Conservation (phyloP, 805 yeast species). For the Candida suzukii region DNA sequence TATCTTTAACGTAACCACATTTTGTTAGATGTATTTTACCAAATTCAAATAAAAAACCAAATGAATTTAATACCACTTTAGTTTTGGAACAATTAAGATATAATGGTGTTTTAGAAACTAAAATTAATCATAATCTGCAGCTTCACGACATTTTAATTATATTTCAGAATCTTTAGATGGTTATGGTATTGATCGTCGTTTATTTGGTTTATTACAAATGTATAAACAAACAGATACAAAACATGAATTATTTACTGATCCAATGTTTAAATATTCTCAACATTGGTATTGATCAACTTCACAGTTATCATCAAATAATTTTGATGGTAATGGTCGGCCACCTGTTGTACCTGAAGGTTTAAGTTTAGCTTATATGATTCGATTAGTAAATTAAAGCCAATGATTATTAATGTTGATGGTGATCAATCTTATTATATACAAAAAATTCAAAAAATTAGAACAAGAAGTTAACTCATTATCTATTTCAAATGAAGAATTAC, state of each 20-base stretch:
- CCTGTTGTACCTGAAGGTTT: slow-evolving; percentile 92
- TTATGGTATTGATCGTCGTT: slow-evolving; percentile 87
- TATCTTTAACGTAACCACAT: slow-evolving; percentile 84
- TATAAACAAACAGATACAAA: slow-evolving; percentile 47
- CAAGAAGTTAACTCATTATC: slow-evolving; percentile 50
- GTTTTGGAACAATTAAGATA: slow-evolving; percentile 89
- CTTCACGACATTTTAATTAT: slow-evolving; percentile 87
- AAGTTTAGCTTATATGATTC: slow-evolving; percentile 88
- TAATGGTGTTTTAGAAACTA: slow-evolving; percentile 97
- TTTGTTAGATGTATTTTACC: slow-evolving; percentile 96
- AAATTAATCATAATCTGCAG: slow-evolving; percentile 92
- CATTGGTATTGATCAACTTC: slow-evolving; percentile 88
- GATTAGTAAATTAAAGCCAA: slow-evolving; percentile 67
- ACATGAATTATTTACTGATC: slow-evolving; percentile 69
- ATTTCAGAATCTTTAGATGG: slow-evolving; percentile 74
- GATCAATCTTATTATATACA: slow-evolving; percentile 42
- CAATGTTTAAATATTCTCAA: slow-evolving; percentile 65
- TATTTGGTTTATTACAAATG: slow-evolving; percentile 80
- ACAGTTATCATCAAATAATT: slow-evolving; percentile 76
- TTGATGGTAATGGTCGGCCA: slow-evolving; percentile 93
- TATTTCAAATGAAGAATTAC: slow-evolving; percentile 17
- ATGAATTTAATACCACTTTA: slow-evolving; percentile 61
- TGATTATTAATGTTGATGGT: slow-evolving; percentile 34
- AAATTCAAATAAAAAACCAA: slow-evolving; percentile 66
- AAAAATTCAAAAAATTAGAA: slow-evolving; percentile 48